phyloP scores from a whole-genome alignment of 441 rosid genomes.

The Populus tomentosa region DNA sequence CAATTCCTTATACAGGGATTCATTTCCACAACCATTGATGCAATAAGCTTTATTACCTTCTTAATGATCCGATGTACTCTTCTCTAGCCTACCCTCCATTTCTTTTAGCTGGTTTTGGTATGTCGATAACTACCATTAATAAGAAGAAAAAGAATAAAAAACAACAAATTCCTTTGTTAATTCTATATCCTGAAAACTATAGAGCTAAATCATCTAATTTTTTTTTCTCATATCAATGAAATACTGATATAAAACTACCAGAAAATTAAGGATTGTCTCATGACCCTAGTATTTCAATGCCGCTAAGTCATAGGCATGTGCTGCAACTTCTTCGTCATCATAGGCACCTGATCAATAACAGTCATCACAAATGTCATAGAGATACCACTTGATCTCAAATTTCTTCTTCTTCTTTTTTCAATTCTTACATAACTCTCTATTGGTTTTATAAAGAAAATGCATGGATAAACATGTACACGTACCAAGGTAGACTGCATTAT shows the following conservation, averaged over 20 bases:
- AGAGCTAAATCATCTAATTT: not conserved
- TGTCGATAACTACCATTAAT: conserved; percentile 25
- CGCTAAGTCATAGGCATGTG: conserved; percentile 92
- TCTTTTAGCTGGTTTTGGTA: conserved; percentile 59
- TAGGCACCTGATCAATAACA: conserved; percentile 56
- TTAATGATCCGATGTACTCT: conserved; percentile 72
- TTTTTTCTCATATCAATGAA: no score
- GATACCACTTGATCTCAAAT: not conserved
- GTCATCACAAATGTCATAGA: not conserved
- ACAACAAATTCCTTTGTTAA: not conserved
- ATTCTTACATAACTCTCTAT: no score
- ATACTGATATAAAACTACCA: conserved; percentile 30
- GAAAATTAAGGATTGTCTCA: conserved; percentile 78
- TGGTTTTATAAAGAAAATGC: not conserved
- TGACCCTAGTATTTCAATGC: conserved; percentile 95
- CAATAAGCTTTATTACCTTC: conserved; percentile 34
- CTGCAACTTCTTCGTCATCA: conserved; percentile 84
- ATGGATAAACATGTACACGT: not conserved
- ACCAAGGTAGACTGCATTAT: conserved; percentile 57
- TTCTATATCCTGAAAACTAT: not conserved
- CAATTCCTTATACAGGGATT: not conserved
- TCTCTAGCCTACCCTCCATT: conserved; percentile 71
- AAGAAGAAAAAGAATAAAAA: not conserved
- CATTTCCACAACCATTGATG: not conserved
- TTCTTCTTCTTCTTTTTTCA: not conserved